Conservation (phyloP, 306 rosid genomes). For the Cicer bijugum region DNA sequence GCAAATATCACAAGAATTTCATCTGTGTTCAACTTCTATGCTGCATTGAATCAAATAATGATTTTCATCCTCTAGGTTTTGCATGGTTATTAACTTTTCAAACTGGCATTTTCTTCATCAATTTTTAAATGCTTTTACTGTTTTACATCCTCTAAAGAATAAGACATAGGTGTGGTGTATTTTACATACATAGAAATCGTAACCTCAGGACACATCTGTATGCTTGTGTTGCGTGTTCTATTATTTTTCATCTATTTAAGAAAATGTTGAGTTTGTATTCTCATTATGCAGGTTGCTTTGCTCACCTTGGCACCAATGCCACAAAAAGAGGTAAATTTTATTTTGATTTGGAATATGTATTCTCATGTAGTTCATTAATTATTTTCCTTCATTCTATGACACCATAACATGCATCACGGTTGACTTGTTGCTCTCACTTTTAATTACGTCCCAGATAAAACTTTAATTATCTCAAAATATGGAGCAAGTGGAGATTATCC, state of each 20-base stretch:
- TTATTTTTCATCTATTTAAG: background rate
- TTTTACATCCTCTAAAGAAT: background rate
- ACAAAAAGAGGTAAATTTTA: constrained; percentile 53
- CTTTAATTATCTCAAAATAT: constrained; percentile 71
- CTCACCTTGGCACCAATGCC: constrained; percentile 55
- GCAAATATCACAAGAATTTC: too few relatives aligned
- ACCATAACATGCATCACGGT: constrained; percentile 21
- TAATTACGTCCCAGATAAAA: constrained; percentile 52
- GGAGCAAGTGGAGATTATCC: constrained; percentile 95
- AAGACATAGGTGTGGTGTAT: background rate
- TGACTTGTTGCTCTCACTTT: constrained; percentile 44
- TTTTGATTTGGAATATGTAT: constrained; percentile 7
- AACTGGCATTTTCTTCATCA: background rate
- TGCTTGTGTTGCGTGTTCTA: background rate
- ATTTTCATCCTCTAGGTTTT: too few relatives aligned
- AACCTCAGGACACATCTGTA: background rate
- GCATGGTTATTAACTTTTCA: too few relatives aligned
- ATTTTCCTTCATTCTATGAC: constrained; percentile 12
- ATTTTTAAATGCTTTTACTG: background rate
- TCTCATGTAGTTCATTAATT: constrained; percentile 24
- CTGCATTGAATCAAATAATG: too few relatives aligned
- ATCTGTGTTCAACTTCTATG: too few relatives aligned
- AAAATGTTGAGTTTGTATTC: constrained; percentile 37
- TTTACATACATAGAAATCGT: background rate
- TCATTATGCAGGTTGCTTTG: constrained; percentile 70